Evolutionary conservation across 1,139 yeast genomes (phyloP), one percentile per base, ranked within the genome.

Genomic region (Magnusiomyces paraingens): DNA sequence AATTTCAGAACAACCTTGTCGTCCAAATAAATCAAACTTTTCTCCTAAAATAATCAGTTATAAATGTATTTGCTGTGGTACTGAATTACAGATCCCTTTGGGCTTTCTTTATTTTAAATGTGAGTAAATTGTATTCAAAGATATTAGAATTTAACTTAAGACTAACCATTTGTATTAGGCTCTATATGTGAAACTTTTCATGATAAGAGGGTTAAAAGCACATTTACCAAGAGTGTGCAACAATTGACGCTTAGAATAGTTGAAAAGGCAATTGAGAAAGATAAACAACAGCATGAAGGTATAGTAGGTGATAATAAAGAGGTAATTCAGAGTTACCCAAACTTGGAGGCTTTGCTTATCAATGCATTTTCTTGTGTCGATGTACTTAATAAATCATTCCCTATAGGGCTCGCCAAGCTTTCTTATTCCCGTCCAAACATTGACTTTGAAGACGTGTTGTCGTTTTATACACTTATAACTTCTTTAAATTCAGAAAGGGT

Each of bases 61-160:
- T 15, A 29, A 55, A 47, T 77, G 81, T 57, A 62, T 66, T 6
- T 86, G 94, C 64, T 86, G 95, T 69, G 86, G 85, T 0, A 78
- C 82, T 0, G 62, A 77, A 5, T 66, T 84, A 41, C 73, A 78
- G 12, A 76, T 79, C 58, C 83, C 85, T 0, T 67, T 67, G 4
- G 65, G 65, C 8, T 71, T 77, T 1, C 55, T 65, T 10, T 81
- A 80, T 60, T 81, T 79, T 65, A 75, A 77, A 56, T 86, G 94
- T 62, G 72, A 29, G 57, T 51, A 49, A 48, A 8, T 26, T 26
- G 20, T 46, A 55, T 22, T 26, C 18, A 26, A 8, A 8, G 8
- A 26, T 26, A 5, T 26, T 26, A 5, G 8, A 26, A n/a, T 11
- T 15, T 41, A 38, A 51, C 47, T 11, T 52, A 52, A 5, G 35